Conservation (phyloP, 495 filamentous ascomycete genomes). For the Geoglossum glabrum region DNA sequence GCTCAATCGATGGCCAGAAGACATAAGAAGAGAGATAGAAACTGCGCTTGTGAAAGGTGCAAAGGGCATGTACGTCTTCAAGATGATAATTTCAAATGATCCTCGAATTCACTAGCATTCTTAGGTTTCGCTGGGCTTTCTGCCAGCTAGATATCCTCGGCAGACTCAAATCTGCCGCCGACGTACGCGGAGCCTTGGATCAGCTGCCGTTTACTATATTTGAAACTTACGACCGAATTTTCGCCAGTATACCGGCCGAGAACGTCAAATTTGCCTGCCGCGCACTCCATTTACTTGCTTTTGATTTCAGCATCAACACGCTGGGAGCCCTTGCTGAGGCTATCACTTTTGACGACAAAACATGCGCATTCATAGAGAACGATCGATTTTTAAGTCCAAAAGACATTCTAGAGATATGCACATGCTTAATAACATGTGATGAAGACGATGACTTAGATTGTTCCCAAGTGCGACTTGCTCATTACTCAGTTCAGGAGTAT, state of each 20-base stretch:
- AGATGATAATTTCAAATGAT: not conserved
- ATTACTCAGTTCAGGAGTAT: not conserved
- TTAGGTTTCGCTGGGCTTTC: slow-evolving; percentile 23
- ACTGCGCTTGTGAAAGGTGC: slow-evolving; percentile 13
- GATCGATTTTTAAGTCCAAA: not conserved
- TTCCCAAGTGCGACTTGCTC: not conserved
- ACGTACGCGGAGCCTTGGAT: not conserved
- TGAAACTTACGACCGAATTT: not conserved
- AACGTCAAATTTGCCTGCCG: not conserved
- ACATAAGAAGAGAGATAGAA: not conserved
- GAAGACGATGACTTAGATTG: too few species aligned
- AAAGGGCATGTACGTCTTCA: slow-evolving; percentile 14
- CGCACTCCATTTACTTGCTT: not conserved
- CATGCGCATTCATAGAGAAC: not conserved
- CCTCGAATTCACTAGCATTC: not conserved
- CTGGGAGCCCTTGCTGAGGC: not conserved
- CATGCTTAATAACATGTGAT: not conserved
- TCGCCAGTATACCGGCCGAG: not conserved
- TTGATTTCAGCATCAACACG: not conserved
- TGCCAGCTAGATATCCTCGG: slow-evolving; percentile 19
- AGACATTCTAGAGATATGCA: not conserved
- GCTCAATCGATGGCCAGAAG: not conserved
- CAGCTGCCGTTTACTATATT: not conserved
- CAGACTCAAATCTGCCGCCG: not conserved
- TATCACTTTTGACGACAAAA: not conserved